These are phyloP conservation scores for Vitis amurensis DNA, from an alignment of 164 flowering plant genomes.

Conservation along the genomic window DNA sequence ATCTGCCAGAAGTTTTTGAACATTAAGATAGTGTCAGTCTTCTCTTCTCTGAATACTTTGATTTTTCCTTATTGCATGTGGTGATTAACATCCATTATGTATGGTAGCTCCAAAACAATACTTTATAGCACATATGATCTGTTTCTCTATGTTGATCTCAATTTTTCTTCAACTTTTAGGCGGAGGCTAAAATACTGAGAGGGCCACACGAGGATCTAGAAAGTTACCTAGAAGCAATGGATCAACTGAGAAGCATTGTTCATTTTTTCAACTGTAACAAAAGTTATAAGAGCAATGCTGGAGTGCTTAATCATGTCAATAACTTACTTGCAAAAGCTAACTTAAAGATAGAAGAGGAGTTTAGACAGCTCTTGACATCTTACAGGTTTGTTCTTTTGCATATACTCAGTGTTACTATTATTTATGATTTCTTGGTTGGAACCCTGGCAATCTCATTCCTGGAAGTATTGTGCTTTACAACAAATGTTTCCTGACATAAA, in stretches of 20 bases:
- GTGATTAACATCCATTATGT: background rate
- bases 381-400: slow-evolving; percentile 61
- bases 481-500: too few relatives aligned
- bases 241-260: slow-evolving; percentile 68
- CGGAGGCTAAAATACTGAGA: slow-evolving; percentile 85
- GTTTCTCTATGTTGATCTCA: background rate
- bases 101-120: too few relatives aligned
- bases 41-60: background rate
- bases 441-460: too few relatives aligned
- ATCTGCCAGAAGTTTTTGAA: too few relatives aligned
- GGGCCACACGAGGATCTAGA: slow-evolving; percentile 98
- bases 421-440: background rate
- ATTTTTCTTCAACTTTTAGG: slow-evolving; percentile 43
- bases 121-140: background rate
- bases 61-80: background rate
- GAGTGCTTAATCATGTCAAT: slow-evolving; percentile 75
- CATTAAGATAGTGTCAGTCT: too few relatives aligned
- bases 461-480: too few relatives aligned
- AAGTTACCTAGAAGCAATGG: slow-evolving; percentile 87
- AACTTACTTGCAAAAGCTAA: slow-evolving; percentile 78
- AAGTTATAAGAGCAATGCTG: slow-evolving; percentile 78
- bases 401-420: background rate
- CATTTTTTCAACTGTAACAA: slow-evolving; percentile 73
- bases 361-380: slow-evolving; percentile 59
- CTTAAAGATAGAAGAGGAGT: slow-evolving; percentile 89